Conservation (phyloP, 208 protist species). For the Crithidia expoeki region DNA sequence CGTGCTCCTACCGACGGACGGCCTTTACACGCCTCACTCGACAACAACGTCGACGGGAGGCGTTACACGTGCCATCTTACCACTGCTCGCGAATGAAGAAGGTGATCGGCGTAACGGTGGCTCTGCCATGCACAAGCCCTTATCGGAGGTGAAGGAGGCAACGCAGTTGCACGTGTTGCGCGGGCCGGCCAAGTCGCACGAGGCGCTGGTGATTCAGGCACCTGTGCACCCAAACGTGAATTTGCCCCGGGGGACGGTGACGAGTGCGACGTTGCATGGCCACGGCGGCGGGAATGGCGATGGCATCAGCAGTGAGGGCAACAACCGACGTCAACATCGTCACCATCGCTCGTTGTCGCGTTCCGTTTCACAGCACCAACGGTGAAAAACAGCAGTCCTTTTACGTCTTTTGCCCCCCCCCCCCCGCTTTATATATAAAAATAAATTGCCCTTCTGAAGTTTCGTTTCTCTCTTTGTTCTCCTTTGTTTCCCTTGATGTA, state of each 20-base stretch:
- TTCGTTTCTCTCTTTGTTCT: neutral
- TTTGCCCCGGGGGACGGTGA: neutral
- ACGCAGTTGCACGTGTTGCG: constrained; percentile 17
- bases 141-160: neutral
- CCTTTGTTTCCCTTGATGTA: neutral
- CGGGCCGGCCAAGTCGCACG: neutral
- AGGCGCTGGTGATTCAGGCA: constrained; percentile 14
- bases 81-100: neutral
- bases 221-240: constrained; percentile 2
- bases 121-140: neutral
- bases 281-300: neutral
- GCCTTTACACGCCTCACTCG: no score
- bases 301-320: neutral
- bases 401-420: neutral
- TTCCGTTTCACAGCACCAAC: neutral
- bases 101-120: neutral
- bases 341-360: neutral
- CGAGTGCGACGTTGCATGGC: neutral
- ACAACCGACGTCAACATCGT: no score
- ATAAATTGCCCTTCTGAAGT: neutral
- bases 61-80: neutral
- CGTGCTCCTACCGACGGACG: neutral
- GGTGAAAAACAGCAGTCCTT: no score
- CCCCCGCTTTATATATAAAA: neutral
- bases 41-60: no score